Evolutionary conservation across 1,139 yeast species (phyloP).

Genomic region (Kluyveromyces marxianus): DNA sequence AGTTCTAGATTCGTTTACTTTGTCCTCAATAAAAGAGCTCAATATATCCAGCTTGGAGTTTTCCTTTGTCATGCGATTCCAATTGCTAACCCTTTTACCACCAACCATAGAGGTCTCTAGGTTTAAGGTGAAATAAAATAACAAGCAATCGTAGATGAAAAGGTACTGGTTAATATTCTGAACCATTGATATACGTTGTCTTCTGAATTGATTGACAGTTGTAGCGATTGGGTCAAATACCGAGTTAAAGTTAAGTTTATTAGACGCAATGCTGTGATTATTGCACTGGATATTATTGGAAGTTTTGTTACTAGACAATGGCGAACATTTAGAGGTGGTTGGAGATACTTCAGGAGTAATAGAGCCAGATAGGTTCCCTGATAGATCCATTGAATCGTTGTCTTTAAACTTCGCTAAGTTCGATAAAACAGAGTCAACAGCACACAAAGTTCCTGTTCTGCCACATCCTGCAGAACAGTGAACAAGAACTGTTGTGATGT

Average conservation of each 20-base stretch:
- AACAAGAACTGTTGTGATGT: conserved; percentile 44
- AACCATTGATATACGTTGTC: conserved; percentile 78
- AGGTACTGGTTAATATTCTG: conserved; percentile 72
- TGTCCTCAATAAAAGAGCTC: background rate
- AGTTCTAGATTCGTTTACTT: background rate
- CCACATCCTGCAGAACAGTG: conserved; percentile 94
- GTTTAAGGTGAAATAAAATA: conserved; percentile 25
- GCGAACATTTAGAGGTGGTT: background rate
- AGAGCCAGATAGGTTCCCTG: background rate
- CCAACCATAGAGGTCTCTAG: conserved; percentile 9
- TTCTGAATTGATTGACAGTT: conserved; percentile 47
- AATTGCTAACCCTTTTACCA: conserved; percentile 1
- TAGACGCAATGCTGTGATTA: too few species aligned
- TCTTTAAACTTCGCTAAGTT: conserved; percentile 14
- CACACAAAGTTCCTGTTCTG: conserved; percentile 78
- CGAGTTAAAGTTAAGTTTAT: conserved; percentile 5
- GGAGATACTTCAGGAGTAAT: background rate
- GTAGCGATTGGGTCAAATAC: conserved; percentile 45
- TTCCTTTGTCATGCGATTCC: conserved; percentile 2
- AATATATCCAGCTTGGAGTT: background rate
- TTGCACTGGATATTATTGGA: background rate
- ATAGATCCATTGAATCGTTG: background rate
- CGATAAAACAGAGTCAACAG: conserved; percentile 49
- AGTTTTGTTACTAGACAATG: background rate
- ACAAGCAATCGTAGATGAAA: conserved; percentile 55